Base-by-base conservation (phyloP, 208 protist genomes). In the Leishmania arabica region DNA sequence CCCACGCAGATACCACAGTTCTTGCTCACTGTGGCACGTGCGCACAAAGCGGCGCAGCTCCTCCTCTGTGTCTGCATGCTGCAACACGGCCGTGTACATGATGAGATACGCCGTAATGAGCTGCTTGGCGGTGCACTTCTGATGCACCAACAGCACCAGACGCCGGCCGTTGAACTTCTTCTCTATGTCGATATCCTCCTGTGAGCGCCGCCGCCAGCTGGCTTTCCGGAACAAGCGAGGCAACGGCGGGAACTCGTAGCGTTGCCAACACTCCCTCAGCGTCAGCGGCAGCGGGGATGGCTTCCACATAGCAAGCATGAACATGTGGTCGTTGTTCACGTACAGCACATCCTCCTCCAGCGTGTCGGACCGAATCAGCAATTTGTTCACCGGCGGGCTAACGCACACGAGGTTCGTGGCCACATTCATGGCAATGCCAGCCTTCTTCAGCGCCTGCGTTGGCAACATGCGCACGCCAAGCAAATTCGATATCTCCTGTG, bases 251-350 rank as follows among this genome's bases (percentile, higher is more conserved):
- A 88, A 75, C 70, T 93, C 88, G 72, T 89, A 88, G 11, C 90
- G 90, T 13, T 74, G 31, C 84, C 88, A 90, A 71, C 88, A 85
- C 77, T 93, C 89, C 2, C 85, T 80, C 45, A 92, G 42, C 51
- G 88, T 88, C 31, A 93, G 74, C 8, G 89, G 89, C 40, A 86
- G 76, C 31, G 73, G 60, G 1, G 85, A 81, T 2, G 82, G 85
- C 81, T 94, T 91, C 89, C 91, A 96, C 76, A 96, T 75, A 8
- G 84, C 91, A 8, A 96, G 80, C 77, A 96, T 84, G 77, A 96
- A 96, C 84, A 85, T 89, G 13, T 81, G 80, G 27, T 89, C 86
- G 13, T 84, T n/a, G 79, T 87, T 88, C 24, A 93, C 80, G 71
- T 94, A 96, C 21, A 96, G 78, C 37, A 96, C 90, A 62, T 96